These are phyloP conservation scores for Nicotiana tabacum DNA, from an alignment of 257 asterid species.

Conservation along the genomic window DNA sequence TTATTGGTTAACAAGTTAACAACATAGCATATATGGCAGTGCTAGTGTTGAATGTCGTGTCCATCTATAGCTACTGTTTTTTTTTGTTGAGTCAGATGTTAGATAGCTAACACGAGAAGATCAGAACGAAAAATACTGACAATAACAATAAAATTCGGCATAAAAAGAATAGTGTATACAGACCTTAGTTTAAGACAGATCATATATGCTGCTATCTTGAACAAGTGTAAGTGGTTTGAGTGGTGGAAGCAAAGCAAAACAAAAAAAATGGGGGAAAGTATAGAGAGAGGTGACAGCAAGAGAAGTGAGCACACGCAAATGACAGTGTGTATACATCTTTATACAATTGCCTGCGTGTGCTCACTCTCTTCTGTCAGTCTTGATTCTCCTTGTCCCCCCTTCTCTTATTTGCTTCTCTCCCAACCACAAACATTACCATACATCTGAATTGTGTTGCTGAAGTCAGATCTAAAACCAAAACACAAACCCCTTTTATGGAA, in stretches of 20 bases:
- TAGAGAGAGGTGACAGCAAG: conserved; percentile 29
- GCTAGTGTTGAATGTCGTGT: neutral
- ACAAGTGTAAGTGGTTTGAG: too few relatives aligned
- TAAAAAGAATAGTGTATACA: too few relatives aligned
- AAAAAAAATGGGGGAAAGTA: neutral
- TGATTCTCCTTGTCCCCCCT: conserved; percentile 9
- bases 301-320: conserved; percentile 47
- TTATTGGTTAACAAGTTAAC: neutral
- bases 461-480: conserved; percentile 31
- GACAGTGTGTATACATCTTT: conserved; percentile 18
- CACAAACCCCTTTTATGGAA: neutral
- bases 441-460: too few relatives aligned
- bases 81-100: neutral
- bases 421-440: neutral
- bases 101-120: too few relatives aligned
- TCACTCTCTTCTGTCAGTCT: conserved; percentile 59
- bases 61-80: neutral
- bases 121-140: too few relatives aligned
- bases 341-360: conserved; percentile 50
- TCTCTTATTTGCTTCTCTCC: neutral
- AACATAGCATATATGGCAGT: neutral
- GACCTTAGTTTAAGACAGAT: too few relatives aligned
- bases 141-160: too few relatives aligned
- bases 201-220: too few relatives aligned
- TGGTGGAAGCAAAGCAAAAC: neutral